phyloP scores from a whole-genome alignment of 23 red algal species.

The Gracilariopsis chorda region DNA sequence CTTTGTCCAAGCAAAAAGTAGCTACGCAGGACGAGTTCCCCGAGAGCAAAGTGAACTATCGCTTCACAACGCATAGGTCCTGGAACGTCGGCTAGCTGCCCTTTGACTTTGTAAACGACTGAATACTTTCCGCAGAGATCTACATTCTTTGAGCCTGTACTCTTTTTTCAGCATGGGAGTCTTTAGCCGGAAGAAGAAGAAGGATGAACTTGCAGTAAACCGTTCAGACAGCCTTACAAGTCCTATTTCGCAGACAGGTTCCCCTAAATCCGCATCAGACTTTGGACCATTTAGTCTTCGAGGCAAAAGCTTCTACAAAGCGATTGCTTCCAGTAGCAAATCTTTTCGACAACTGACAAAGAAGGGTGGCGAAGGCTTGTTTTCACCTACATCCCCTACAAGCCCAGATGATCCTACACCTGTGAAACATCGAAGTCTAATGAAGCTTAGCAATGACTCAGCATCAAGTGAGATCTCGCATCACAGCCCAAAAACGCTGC shows the following conservation, averaged over 20 bases:
- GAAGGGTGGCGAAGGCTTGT: not conserved
- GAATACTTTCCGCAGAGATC: too few species aligned
- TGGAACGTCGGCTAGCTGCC: too few species aligned
- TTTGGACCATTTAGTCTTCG: slow-evolving; percentile 6
- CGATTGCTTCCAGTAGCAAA: not conserved
- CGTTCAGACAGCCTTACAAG: not conserved
- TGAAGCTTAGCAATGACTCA: not conserved
- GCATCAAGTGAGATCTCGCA: not conserved
- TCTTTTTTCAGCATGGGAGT: slow-evolving; percentile 1
- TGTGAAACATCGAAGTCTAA: not conserved
- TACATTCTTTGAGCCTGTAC: too few species aligned
- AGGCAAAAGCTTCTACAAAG: not conserved
- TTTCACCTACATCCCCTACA: not conserved
- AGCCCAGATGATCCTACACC: not conserved
- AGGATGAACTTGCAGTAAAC: not conserved
- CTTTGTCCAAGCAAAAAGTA: too few species aligned
- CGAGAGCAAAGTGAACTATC: too few species aligned
- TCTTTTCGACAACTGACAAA: not conserved
- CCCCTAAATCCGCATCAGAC: not conserved
- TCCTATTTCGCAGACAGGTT: not conserved
- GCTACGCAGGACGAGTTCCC: too few species aligned
- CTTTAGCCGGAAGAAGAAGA: slow-evolving; percentile 14
- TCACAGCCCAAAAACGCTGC: slow-evolving; percentile 5
- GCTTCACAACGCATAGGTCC: too few species aligned
- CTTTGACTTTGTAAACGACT: too few species aligned